Percentiles rank a stretch among this genome's conserved stretches.
Evolutionary conservation across 2,329 filamentous ascomycete species (phyloP).

Genomic region (Colletotrichum theobromicola): DNA sequence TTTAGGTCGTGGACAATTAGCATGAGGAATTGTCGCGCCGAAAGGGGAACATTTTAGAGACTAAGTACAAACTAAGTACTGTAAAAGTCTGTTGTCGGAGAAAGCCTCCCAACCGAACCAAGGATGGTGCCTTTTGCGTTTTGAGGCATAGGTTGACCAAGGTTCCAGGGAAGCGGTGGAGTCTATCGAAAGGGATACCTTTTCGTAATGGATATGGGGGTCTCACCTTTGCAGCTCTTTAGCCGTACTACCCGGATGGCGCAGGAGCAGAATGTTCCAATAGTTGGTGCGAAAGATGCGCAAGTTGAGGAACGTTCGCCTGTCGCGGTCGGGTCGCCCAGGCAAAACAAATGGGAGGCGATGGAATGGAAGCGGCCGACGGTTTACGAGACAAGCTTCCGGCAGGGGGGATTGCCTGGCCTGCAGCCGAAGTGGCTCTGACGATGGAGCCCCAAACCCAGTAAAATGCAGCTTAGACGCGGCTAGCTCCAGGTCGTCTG

Average conservation of each 20-base stretch:
- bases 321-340: constrained; percentile 14
- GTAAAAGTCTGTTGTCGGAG: neutral
- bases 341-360: constrained; percentile 14
- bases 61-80: constrained; percentile 19
- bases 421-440: neutral
- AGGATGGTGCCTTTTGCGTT: neutral
- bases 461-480: neutral
- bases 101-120: neutral
- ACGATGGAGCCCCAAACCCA: neutral
- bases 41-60: neutral
- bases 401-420: neutral
- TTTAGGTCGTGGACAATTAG: constrained; percentile 59
- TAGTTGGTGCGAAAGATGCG: neutral
- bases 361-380: constrained; percentile 18
- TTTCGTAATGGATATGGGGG: neutral
- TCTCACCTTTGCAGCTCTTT: constrained; percentile 8
- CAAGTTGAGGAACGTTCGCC: neutral
- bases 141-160: neutral
- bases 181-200: neutral
- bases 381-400: constrained; percentile 20
- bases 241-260: neutral
- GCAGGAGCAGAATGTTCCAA: neutral
- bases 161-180: neutral
- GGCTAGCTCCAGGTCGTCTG: neutral
- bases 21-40: constrained; percentile 35